Percentiles rank a stretch among this genome's conserved stretches.
phyloP scores from a whole-genome alignment of 2,329 filamentous ascomycete genomes.

The Penicillium brasilianum region DNA sequence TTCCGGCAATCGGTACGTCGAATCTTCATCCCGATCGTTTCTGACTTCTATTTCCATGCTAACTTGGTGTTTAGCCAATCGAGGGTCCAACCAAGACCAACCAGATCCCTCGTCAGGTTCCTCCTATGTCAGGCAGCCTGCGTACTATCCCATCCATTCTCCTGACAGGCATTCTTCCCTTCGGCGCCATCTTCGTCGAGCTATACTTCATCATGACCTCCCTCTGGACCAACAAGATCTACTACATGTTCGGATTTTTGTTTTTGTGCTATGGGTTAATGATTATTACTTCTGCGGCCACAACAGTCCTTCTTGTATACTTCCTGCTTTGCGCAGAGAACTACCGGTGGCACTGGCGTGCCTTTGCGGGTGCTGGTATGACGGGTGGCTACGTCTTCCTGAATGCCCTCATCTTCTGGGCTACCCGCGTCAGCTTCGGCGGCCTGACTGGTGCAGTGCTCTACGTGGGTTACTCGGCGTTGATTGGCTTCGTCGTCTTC shows the following conservation, averaged over 20 bases:
- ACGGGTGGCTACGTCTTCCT: slow-evolving; percentile 90
- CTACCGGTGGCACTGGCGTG: slow-evolving; percentile 98
- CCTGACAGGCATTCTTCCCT: slow-evolving; percentile 88
- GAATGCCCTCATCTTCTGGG: slow-evolving; percentile 89
- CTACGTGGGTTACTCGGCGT: slow-evolving; percentile 88
- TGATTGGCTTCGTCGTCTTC: slow-evolving; percentile 91
- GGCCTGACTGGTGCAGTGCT: slow-evolving; percentile 85
- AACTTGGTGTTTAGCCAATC: slow-evolving; percentile 55
- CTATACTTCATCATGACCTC: slow-evolving; percentile 99
- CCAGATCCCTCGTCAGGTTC: slow-evolving; percentile 97
- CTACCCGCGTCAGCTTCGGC: slow-evolving; percentile 83
- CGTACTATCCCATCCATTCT: slow-evolving; percentile 88
- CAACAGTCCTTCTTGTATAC: slow-evolving; percentile 93
- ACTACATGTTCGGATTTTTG: slow-evolving; percentile 99
- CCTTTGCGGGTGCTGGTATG: slow-evolving; percentile 89
- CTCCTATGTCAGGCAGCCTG: slow-evolving; percentile 80
- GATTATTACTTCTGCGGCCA: slow-evolving; percentile 91
- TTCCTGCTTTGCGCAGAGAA: slow-evolving; percentile 95
- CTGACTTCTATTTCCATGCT: slow-evolving; percentile 11
- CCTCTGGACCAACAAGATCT: slow-evolving; percentile 98
- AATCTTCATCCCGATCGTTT: not conserved
- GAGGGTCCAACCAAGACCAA: slow-evolving; percentile 89
- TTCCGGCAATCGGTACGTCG: slow-evolving; percentile 69
- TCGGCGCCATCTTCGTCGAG: slow-evolving; percentile 96
- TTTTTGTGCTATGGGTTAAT: slow-evolving; percentile 98